Conservation (phyloP, 345 rosid genomes). For the Eucalyptus globulus region DNA sequence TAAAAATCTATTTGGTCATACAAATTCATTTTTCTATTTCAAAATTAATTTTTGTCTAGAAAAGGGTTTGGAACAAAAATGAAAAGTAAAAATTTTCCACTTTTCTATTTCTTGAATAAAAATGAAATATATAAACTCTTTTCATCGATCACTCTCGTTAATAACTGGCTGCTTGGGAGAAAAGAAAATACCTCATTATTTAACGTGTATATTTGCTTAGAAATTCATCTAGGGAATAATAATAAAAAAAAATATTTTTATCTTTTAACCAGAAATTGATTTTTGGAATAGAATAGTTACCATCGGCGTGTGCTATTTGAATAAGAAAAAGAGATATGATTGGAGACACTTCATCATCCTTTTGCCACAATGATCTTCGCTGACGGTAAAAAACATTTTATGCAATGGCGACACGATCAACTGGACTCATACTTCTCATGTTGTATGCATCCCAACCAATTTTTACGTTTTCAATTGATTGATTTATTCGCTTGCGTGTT, state of each 20-base stretch:
- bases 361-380: neutral
- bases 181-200: too few species aligned
- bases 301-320: fast-evolving
- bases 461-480: too few species aligned
- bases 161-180: fast-evolving
- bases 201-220: too few species aligned
- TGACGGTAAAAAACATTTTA: too few species aligned
- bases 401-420: neutral
- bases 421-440: neutral
- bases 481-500: neutral
- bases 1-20: too few species aligned
- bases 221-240: fast-evolving
- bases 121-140: fast-evolving
- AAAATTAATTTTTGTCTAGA: fast-evolving
- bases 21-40: too few species aligned
- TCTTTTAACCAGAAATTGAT: too few species aligned
- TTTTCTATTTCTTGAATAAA: too few species aligned
- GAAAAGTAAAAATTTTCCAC: too few species aligned
- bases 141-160: fast-evolving
- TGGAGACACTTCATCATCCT: neutral
- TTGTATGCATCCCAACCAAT: neutral
- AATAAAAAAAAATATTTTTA: fast-evolving
- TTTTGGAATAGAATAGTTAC: fast-evolving
- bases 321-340: neutral
- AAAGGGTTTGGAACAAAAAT: too few species aligned